Percentiles rank a stretch among this genome's conserved stretches.
These are phyloP conservation scores for Lachnellula willkommii DNA, from an alignment of 2,329 filamentous ascomycete genomes.

Conservation along the genomic window DNA sequence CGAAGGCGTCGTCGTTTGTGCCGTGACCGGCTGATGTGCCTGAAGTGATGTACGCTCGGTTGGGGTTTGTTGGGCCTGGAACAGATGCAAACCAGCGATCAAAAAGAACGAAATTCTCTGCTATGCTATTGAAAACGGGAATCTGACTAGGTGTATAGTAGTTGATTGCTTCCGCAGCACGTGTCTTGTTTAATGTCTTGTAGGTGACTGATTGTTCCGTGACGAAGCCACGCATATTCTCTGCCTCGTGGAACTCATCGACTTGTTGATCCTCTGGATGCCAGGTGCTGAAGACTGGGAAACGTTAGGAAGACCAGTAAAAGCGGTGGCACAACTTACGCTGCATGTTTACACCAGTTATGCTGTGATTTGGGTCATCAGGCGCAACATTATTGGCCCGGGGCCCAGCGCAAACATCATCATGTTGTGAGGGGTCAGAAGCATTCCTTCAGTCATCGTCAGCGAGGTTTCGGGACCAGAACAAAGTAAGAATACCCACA, in stretches of 20 bases:
- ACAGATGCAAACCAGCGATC: conserved; percentile 40
- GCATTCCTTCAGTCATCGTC: conserved; percentile 20
- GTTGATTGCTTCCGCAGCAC: conserved; percentile 39
- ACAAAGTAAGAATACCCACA: conserved; percentile 22
- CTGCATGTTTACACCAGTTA: conserved; percentile 39
- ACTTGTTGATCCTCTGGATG: conserved; percentile 31
- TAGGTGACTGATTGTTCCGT: conserved; percentile 37
- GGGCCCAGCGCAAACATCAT: conserved; percentile 35
- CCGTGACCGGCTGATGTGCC: conserved; percentile 38
- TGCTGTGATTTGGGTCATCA: conserved; percentile 41
- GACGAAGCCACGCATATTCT: conserved; percentile 38
- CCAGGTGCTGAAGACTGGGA: conserved; percentile 33
- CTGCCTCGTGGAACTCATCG: conserved; percentile 13
- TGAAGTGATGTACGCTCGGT: conserved; percentile 32
- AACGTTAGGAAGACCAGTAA: conserved; percentile 4
- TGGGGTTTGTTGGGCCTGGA: conserved; percentile 36
- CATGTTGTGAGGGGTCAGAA: conserved; percentile 22
- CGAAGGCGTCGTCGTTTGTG: conserved; percentile 33
- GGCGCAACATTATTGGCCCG: conserved; percentile 35
- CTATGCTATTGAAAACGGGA: conserved; percentile 36
- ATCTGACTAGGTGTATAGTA: conserved; percentile 40
- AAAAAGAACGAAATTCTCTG: conserved; percentile 40
- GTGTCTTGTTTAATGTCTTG: conserved; percentile 32
- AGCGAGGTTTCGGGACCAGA: neutral
- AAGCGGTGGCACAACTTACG: conserved; percentile 9